Conservation (phyloP, 352 stramenopile genomes). For the Phytophthora meadii region DNA sequence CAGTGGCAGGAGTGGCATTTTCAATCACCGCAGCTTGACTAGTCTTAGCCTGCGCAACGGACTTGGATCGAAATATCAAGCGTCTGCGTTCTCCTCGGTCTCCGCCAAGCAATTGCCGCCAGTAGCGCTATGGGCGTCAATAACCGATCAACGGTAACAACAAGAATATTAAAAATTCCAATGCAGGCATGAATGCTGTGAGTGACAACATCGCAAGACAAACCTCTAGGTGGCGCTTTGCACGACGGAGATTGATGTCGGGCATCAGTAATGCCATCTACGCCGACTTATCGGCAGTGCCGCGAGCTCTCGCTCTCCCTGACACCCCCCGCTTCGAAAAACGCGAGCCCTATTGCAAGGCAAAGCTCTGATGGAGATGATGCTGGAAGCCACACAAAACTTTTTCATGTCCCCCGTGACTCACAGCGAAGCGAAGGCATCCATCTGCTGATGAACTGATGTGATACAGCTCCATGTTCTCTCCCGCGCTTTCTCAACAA, state of each 20-base stretch:
- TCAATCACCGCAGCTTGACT: slow-evolving; percentile 6
- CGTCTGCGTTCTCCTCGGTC: slow-evolving; percentile 12
- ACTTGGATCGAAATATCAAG: slow-evolving; percentile 38
- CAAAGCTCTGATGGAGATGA: slow-evolving; percentile 22
- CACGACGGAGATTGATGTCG: slow-evolving; percentile 73
- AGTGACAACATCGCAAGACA: slow-evolving; percentile 4
- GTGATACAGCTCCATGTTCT: slow-evolving; percentile 2
- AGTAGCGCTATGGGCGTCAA: slow-evolving; percentile 42
- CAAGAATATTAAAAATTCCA: slow-evolving; percentile 1
- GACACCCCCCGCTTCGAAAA: slow-evolving; percentile 22
- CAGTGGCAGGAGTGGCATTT: slow-evolving; percentile 4
- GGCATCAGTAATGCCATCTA: slow-evolving; percentile 70
- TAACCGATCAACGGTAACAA: slow-evolving; percentile 5
- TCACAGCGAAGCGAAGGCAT: slow-evolving; percentile 26
- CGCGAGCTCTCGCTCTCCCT: slow-evolving; percentile 7
- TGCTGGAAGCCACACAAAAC: slow-evolving; percentile 19
- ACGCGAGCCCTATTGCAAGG: slow-evolving; percentile 18
- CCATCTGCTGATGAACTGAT: slow-evolving; percentile 16
- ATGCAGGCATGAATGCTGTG: neutral
- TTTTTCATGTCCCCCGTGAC: slow-evolving; percentile 19
- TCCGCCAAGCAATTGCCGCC: slow-evolving; percentile 45
- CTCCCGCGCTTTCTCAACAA: slow-evolving; percentile 9
- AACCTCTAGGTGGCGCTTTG: slow-evolving; percentile 65
- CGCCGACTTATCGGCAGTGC: slow-evolving; percentile 17
- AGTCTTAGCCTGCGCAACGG: slow-evolving; percentile 22